phyloP scores from a whole-genome alignment of 441 rosid species.

The Breynia disticha region DNA sequence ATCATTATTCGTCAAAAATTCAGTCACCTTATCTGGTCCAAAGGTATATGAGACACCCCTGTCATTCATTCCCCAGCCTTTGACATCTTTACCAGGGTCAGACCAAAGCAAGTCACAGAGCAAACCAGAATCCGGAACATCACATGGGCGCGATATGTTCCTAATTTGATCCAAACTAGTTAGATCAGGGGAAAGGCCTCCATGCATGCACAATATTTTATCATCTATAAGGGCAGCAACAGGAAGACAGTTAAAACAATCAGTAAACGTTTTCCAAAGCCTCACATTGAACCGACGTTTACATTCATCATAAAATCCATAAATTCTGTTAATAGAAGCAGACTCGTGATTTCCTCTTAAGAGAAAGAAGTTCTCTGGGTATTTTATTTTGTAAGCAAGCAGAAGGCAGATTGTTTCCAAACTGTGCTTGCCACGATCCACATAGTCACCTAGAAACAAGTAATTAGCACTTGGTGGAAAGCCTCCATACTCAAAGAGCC shows the following conservation, averaged over 20 bases:
- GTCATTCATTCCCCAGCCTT: constrained; percentile 95
- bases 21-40: constrained; percentile 77
- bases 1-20: constrained; percentile 62
- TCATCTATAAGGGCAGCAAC: constrained; percentile 87
- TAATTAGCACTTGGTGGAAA: constrained; percentile 89
- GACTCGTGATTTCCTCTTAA: constrained; percentile 89
- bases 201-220: constrained; percentile 92
- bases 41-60: constrained; percentile 88
- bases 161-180: constrained; percentile 68
- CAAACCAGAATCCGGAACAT: constrained; percentile 72
- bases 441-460: constrained; percentile 84
- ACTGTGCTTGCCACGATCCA: constrained; percentile 94
- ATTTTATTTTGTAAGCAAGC: constrained; percentile 84
- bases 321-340: constrained; percentile 88
- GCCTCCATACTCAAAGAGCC: constrained; percentile 91
- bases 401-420: constrained; percentile 89
- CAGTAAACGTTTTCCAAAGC: constrained; percentile 78
- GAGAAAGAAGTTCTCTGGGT: constrained; percentile 88
- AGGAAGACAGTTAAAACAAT: constrained; percentile 88
- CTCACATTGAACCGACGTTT: constrained; percentile 82
- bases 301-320: constrained; percentile 91
- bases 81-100: constrained; percentile 76
- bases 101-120: constrained; percentile 98
- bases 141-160: constrained; percentile 66
- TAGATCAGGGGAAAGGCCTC: constrained; percentile 93